Evolutionary conservation across 2,329 filamentous ascomycete genomes (phyloP).

Genomic region (Fusarium napiforme): DNA sequence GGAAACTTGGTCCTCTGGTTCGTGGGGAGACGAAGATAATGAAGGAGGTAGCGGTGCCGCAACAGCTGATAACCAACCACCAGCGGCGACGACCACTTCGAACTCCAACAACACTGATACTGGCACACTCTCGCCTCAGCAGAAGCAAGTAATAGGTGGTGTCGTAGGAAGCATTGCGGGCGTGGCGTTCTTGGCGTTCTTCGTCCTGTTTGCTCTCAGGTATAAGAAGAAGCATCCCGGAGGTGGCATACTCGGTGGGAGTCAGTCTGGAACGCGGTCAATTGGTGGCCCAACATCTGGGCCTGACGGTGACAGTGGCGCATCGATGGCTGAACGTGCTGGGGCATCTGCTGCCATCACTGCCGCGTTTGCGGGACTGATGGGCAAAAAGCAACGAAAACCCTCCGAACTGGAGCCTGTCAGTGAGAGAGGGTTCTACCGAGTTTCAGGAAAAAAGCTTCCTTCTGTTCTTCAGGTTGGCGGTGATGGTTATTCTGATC

Average conservation of each 20-base stretch:
- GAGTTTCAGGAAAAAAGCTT: constrained; percentile 72
- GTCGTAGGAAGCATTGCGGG: constrained; percentile 69
- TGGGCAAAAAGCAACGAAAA: constrained; percentile 51
- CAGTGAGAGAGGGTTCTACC: constrained; percentile 70
- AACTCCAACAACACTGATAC: constrained; percentile 35
- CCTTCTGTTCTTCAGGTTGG: constrained; percentile 70
- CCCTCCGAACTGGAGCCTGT: constrained; percentile 48
- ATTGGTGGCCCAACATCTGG: constrained; percentile 28
- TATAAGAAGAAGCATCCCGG: constrained; percentile 64
- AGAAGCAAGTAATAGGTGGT: constrained; percentile 62
- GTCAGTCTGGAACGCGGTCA: constrained; percentile 46
- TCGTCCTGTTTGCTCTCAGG: constrained; percentile 64
- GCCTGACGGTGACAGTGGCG: constrained; percentile 34
- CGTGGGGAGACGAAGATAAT: constrained; percentile 31
- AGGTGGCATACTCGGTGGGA: constrained; percentile 57
- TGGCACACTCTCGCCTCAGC: constrained; percentile 45
- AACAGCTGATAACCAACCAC: constrained; percentile 32
- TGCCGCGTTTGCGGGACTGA: constrained; percentile 59
- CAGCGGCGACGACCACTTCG: constrained; percentile 37
- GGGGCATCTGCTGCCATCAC: constrained; percentile 54
- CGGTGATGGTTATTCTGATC: constrained; percentile 71
- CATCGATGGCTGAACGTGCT: constrained; percentile 60
- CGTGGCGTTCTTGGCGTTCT: constrained; percentile 64
- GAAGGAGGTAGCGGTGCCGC: constrained; percentile 26
- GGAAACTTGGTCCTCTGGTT: constrained; percentile 38